phyloP scores from a whole-genome alignment of 2,329 filamentous ascomycete species.

The Trichoderma polysporum region DNA sequence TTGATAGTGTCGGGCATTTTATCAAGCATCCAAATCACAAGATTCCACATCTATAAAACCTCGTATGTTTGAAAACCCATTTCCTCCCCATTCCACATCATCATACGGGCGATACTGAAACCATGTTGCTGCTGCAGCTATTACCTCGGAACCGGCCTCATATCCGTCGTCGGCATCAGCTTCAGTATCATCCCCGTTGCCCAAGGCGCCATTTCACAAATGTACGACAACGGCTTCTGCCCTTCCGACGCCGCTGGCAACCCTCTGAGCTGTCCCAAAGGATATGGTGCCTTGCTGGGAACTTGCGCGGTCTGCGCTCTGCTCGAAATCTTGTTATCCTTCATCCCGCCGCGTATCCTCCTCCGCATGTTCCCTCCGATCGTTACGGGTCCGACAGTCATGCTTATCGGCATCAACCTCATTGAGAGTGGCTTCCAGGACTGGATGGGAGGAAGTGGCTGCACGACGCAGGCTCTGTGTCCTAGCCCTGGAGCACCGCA shows the following conservation, averaged over 20 bases:
- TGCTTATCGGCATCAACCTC: slow-evolving; percentile 71
- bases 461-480: slow-evolving; percentile 56
- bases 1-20: slow-evolving; percentile 77
- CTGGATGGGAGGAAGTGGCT: slow-evolving; percentile 76
- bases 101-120: background rate
- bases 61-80: slow-evolving; percentile 38
- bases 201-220: slow-evolving; percentile 68
- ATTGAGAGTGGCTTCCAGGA: slow-evolving; percentile 70
- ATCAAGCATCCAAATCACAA: slow-evolving; percentile 73
- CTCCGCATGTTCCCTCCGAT: slow-evolving; percentile 77
- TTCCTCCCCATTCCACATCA: background rate
- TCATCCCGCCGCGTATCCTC: slow-evolving; percentile 67
- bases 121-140: slow-evolving; percentile 58
- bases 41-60: slow-evolving; percentile 70
- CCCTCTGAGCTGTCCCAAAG: slow-evolving; percentile 71
- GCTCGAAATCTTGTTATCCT: slow-evolving; percentile 71
- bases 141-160: slow-evolving; percentile 74
- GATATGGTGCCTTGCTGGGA: slow-evolving; percentile 71
- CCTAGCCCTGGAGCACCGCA: slow-evolving; percentile 67
- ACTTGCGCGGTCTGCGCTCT: slow-evolving; percentile 65
- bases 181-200: slow-evolving; percentile 43
- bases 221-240: slow-evolving; percentile 73
- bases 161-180: slow-evolving; percentile 69
- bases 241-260: slow-evolving; percentile 59
- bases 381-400: slow-evolving; percentile 69